phyloP scores from a whole-genome alignment of 345 rosid genomes.

The Cardamine occulta region DNA sequence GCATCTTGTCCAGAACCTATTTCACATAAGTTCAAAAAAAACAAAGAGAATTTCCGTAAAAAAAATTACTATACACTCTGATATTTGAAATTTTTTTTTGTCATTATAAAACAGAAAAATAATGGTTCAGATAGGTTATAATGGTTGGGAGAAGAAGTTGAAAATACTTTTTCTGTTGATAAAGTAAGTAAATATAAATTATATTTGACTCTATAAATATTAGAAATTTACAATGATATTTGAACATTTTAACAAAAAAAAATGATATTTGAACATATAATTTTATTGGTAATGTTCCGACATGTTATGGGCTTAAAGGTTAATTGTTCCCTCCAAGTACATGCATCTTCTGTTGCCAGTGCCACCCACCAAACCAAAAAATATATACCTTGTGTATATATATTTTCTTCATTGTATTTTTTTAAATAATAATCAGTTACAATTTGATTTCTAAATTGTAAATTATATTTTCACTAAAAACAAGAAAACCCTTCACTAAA shows the following conservation, averaged over 20 bases:
- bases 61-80: background rate
- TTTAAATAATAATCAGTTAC: background rate
- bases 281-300: slow-evolving; percentile 28
- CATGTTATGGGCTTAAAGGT: slow-evolving; percentile 35
- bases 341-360: slow-evolving; percentile 27
- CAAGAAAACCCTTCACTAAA: background rate
- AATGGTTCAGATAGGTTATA: background rate
- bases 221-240: background rate
- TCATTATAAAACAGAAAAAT: background rate
- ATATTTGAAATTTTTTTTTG: no score
- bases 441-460: background rate
- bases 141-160: slow-evolving; percentile 9
- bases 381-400: background rate
- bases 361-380: slow-evolving; percentile 23
- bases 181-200: background rate
- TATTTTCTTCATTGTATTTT: background rate
- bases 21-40: background rate
- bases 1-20: slow-evolving; percentile 92
- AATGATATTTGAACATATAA: background rate
- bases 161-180: slow-evolving; percentile 5
- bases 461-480: no score
- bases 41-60: no score
- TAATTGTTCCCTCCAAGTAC: slow-evolving; percentile 25
- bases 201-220: slow-evolving; percentile 2
- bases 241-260: no score